Evolutionary conservation across 2,329 filamentous ascomycete genomes (phyloP).

Genomic region (Myrmaecium sp.): DNA sequence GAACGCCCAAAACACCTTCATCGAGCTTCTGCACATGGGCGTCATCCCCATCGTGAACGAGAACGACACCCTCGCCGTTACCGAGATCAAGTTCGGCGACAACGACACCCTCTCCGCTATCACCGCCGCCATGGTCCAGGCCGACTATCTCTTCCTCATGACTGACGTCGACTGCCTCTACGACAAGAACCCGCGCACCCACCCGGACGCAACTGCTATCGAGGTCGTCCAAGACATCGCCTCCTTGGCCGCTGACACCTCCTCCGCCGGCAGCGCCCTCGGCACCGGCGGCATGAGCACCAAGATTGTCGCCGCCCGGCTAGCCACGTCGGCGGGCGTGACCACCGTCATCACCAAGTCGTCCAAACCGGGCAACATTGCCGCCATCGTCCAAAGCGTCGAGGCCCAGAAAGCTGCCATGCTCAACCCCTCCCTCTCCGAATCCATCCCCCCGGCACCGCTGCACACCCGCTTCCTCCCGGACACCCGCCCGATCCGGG

Average conservation of each 20-base stretch:
- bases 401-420: conserved; percentile 39
- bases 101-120: conserved; percentile 96
- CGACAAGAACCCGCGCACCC: conserved; percentile 77
- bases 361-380: conserved; percentile 83
- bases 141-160: conserved; percentile 94
- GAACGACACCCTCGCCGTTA: conserved; percentile 90
- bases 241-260: conserved; percentile 72
- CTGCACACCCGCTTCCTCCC: conserved; percentile 89
- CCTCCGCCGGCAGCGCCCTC: conserved; percentile 69
- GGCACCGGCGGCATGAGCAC: conserved; percentile 96
- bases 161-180: conserved; percentile 97
- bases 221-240: conserved; percentile 84
- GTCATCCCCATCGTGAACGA: conserved; percentile 98
- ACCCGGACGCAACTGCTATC: conserved; percentile 76
- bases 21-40: conserved; percentile 78
- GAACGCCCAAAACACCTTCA: conserved; percentile 91
- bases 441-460: conserved; percentile 26
- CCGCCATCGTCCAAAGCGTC: conserved; percentile 68
- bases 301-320: conserved; percentile 82
- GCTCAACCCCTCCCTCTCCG: conserved; percentile 9
- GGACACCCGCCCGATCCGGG: conserved; percentile 66
- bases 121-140: conserved; percentile 91
- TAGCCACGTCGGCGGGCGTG: conserved; percentile 86
- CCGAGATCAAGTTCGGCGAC: conserved; percentile 98
- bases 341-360: conserved; percentile 91